phyloP scores from a whole-genome alignment of 805 yeast species.

The Barnettozyma vustinii region DNA sequence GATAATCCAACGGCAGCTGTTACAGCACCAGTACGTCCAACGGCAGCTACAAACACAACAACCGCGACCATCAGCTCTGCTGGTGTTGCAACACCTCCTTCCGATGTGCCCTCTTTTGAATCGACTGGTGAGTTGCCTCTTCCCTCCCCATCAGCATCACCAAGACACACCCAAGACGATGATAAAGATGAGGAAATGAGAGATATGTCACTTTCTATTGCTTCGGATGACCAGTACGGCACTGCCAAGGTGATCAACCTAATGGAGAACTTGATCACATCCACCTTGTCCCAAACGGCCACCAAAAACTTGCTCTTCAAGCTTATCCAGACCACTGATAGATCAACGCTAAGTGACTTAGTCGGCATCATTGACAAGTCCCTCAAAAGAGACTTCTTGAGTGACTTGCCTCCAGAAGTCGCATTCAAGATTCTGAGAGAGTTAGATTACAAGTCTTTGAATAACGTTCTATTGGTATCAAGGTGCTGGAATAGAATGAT shows the following conservation, averaged over 20 bases:
- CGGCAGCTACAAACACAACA: constrained; percentile 2
- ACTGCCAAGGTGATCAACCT: constrained; percentile 7
- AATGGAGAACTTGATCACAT: constrained; percentile 13
- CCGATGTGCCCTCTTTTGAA: constrained; percentile 4
- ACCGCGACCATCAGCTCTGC: constrained; percentile 1
- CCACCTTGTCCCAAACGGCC: constrained; percentile 36
- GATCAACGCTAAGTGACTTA: constrained; percentile 58
- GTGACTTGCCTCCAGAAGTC: constrained; percentile 71
- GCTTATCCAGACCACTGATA: constrained; percentile 51
- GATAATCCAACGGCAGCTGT: not conserved
- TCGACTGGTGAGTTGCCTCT: constrained; percentile 44
- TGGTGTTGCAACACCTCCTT: constrained; percentile 1
- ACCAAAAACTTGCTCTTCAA: constrained; percentile 47
- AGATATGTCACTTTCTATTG: not conserved
- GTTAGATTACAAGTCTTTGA: constrained; percentile 58
- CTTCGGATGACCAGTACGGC: not conserved
- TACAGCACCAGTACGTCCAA: not conserved
- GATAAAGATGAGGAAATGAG: constrained; percentile 10
- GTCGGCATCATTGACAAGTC: constrained; percentile 44
- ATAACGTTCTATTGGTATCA: constrained; percentile 59
- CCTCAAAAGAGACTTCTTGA: constrained; percentile 68
- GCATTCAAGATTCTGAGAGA: constrained; percentile 56
- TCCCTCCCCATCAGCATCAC: constrained; percentile 67
- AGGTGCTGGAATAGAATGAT: constrained; percentile 65
- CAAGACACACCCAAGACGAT: constrained; percentile 34